Evolutionary conservation across 352 stramenopile species (phyloP).

Genomic region (Pythium myriotylum): DNA sequence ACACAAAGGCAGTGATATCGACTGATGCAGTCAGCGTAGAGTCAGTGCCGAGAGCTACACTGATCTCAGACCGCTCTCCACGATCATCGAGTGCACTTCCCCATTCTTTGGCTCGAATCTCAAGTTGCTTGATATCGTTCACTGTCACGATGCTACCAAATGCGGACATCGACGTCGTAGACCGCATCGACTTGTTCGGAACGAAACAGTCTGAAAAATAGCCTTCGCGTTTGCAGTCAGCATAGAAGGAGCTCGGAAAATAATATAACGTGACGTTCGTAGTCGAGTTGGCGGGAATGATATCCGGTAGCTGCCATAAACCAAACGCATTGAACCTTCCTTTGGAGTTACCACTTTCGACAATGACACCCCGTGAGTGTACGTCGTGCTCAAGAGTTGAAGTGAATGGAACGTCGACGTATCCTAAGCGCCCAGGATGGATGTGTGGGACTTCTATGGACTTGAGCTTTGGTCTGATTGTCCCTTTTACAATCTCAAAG

Average conservation of each 20-base stretch:
- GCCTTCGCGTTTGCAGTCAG: slow-evolving; percentile 5
- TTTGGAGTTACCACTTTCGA: not conserved
- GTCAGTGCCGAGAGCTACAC: slow-evolving; percentile 8
- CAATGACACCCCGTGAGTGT: not conserved
- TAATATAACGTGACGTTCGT: slow-evolving; percentile 7
- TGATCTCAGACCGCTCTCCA: not conserved
- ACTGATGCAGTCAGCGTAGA: slow-evolving; percentile 3
- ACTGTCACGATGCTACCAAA: slow-evolving; percentile 15
- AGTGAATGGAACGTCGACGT: slow-evolving; percentile 8
- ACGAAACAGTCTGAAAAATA: slow-evolving; percentile 27
- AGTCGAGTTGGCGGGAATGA: slow-evolving; percentile 10
- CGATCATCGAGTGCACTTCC: not conserved
- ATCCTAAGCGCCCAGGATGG: slow-evolving; percentile 13
- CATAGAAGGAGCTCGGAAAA: slow-evolving; percentile 16
- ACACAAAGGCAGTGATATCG: slow-evolving; percentile 17
- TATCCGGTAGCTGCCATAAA: slow-evolving; percentile 2
- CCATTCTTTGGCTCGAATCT: slow-evolving; percentile 3
- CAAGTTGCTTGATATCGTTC: slow-evolving; percentile 9
- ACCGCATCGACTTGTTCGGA: too few species aligned
- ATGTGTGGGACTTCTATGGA: slow-evolving; percentile 9
- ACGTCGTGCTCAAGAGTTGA: slow-evolving; percentile 18
- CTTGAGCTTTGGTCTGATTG: not conserved
- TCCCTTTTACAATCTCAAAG: slow-evolving; percentile 11
- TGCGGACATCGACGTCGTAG: not conserved
- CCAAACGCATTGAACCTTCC: not conserved